Percentiles rank a stretch among this genome's conserved stretches.
Evolutionary conservation across 768 basidiomycete species (phyloP).

Genomic region (Leccinum rimulosum): DNA sequence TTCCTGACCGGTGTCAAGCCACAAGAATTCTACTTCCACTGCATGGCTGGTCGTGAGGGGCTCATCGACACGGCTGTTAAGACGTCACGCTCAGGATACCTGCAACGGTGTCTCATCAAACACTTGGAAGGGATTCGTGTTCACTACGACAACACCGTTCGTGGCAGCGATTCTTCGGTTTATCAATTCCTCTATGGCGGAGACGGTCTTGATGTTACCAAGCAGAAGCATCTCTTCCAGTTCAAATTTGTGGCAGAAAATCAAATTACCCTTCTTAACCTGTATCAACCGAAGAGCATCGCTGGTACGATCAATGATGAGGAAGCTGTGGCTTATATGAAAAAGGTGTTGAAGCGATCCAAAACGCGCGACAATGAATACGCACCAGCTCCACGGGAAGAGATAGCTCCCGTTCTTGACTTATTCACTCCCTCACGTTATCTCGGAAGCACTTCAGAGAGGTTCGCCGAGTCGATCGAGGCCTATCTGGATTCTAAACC

Average conservation of each 20-base stretch:
- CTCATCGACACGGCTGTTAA: slow-evolving; percentile 99
- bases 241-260: slow-evolving; percentile 95
- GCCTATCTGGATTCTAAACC: slow-evolving; percentile 79
- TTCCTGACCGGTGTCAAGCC: slow-evolving; percentile 98
- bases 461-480: slow-evolving; percentile 78
- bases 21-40: slow-evolving; percentile 99
- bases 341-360: slow-evolving; percentile 80
- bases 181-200: slow-evolving; percentile 98
- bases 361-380: slow-evolving; percentile 41
- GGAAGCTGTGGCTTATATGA: slow-evolving; percentile 77
- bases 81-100: slow-evolving; percentile 96
- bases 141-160: slow-evolving; percentile 97
- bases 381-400: slow-evolving; percentile 50
- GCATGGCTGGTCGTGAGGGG: slow-evolving; percentile 99
- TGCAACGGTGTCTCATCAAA: slow-evolving; percentile 97
- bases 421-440: slow-evolving; percentile 74
- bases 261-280: slow-evolving; percentile 70
- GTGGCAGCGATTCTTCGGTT: slow-evolving; percentile 89
- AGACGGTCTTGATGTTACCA: slow-evolving; percentile 94
- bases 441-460: slow-evolving; percentile 90
- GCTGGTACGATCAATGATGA: slow-evolving; percentile 59
- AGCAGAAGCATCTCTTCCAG: slow-evolving; percentile 91
- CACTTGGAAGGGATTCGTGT: slow-evolving; percentile 95
- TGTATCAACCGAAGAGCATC: slow-evolving; percentile 61
- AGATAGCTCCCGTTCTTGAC: slow-evolving; percentile 70